Conservation (phyloP, 139 green algal species). For the Tetradesmus obliquus region DNA sequence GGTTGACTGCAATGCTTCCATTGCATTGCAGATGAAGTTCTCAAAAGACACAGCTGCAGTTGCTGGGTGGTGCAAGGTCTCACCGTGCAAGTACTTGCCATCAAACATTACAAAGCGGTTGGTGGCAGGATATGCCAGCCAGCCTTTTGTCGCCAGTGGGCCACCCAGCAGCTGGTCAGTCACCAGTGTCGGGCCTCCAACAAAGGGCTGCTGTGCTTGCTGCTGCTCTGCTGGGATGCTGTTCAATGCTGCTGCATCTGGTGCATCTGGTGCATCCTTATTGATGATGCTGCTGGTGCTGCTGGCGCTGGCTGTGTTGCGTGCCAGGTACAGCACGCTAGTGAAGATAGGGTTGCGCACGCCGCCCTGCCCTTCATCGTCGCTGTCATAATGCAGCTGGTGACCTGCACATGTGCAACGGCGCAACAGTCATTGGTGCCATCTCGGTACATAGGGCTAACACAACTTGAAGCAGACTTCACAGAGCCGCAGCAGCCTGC, state of each 20-base stretch:
- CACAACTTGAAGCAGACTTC: not conserved
- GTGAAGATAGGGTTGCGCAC: constrained; percentile 63
- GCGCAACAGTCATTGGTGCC: not conserved
- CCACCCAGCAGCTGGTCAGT: constrained; percentile 61
- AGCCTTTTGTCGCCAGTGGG: constrained; percentile 51
- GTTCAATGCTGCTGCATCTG: not conserved
- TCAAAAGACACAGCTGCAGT: not conserved
- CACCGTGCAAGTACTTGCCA: constrained; percentile 60
- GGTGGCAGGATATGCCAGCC: constrained; percentile 53
- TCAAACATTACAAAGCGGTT: constrained; percentile 63
- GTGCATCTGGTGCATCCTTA: not conserved
- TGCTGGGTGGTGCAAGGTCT: not conserved
- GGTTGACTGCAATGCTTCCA: too few species aligned
- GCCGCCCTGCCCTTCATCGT: constrained; percentile 59
- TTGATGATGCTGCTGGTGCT: not conserved
- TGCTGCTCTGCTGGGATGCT: not conserved
- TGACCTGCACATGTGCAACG: constrained; percentile 50
- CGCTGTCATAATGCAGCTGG: constrained; percentile 74
- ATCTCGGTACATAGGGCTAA: too few species aligned
- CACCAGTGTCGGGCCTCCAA: constrained; percentile 70
- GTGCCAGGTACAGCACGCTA: constrained; percentile 56
- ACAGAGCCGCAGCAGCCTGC: not conserved
- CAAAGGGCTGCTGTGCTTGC: constrained; percentile 7
- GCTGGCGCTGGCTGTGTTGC: constrained; percentile 19
- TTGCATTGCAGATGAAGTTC: too few species aligned